phyloP scores from a whole-genome alignment of 2,329 filamentous ascomycete species.

The Fusarium citri region DNA sequence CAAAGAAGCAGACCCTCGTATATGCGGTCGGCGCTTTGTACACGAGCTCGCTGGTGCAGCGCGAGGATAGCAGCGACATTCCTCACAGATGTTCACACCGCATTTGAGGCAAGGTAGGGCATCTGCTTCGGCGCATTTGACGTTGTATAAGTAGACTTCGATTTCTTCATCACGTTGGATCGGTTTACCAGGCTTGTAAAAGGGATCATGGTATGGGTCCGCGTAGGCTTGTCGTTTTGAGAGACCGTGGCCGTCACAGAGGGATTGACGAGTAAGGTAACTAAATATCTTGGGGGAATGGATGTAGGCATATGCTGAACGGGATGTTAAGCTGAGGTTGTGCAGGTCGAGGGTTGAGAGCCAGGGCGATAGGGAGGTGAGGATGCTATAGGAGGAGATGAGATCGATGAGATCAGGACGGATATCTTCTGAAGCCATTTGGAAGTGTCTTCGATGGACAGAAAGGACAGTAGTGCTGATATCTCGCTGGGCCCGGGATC shows the following conservation, averaged over 20 bases:
- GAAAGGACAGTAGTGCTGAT: no score
- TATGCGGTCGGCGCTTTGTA: slow-evolving; percentile 21
- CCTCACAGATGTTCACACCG: slow-evolving; percentile 36
- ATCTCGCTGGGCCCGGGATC: accelerated
- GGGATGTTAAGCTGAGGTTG: slow-evolving; percentile 19
- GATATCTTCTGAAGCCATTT: background rate
- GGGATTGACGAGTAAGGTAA: slow-evolving; percentile 2
- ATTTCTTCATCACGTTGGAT: slow-evolving; percentile 20
- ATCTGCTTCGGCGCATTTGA: slow-evolving; percentile 22
- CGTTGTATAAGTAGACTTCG: slow-evolving; percentile 23
- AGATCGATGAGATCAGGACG: background rate
- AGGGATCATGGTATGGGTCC: no score
- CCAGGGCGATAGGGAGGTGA: slow-evolving; percentile 24
- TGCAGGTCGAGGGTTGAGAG: slow-evolving; percentile 33
- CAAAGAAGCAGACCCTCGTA: no score
- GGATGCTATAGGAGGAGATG: slow-evolving; percentile 29
- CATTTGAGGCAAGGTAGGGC: slow-evolving; percentile 32
- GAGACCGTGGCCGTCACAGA: slow-evolving; percentile 36
- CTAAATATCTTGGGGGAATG: slow-evolving; percentile 6
- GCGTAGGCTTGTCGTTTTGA: slow-evolving; percentile 11
- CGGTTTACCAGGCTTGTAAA: no score
- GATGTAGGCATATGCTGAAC: slow-evolving; percentile 4
- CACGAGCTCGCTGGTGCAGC: background rate
- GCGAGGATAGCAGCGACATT: slow-evolving; percentile 33
- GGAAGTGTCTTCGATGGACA: accelerated